phyloP scores from a whole-genome alignment of 306 rosid genomes.

The Quercus berberidifolia region DNA sequence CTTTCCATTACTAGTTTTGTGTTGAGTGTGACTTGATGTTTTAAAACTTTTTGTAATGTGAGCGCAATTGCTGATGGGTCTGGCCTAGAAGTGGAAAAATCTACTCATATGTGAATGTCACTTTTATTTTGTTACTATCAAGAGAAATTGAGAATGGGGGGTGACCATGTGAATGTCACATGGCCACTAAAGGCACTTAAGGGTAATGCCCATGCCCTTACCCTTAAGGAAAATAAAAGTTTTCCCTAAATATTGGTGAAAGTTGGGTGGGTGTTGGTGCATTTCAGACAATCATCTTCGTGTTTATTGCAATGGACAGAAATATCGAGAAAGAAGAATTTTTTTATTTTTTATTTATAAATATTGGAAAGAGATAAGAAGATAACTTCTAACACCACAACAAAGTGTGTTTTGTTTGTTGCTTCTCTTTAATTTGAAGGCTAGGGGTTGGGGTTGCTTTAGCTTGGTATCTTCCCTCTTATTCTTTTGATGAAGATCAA shows the following conservation, averaged over 20 bases:
- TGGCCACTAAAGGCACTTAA: not conserved
- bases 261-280: not conserved
- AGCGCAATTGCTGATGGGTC: not conserved
- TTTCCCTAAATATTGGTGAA: not conserved
- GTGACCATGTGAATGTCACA: not conserved
- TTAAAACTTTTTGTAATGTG: not conserved
- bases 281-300: not conserved
- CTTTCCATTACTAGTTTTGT: constrained; percentile 6
- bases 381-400: too few species aligned
- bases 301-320: not conserved
- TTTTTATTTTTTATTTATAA: not conserved
- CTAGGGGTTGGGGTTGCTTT: too few species aligned
- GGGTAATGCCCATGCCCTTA: not conserved
- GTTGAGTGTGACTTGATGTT: not conserved
- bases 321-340: not conserved
- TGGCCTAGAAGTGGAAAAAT: not conserved
- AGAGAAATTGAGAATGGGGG: not conserved
- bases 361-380: too few species aligned
- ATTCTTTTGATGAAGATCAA: too few species aligned
- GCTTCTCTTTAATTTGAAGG: too few species aligned
- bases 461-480: too few species aligned
- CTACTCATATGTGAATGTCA: not conserved
- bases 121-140: not conserved
- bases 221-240: not conserved
- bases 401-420: too few species aligned